Percentiles rank a stretch among this genome's conserved stretches.
phyloP scores from a whole-genome alignment of 257 asterid species.

The Petunia secreta region DNA sequence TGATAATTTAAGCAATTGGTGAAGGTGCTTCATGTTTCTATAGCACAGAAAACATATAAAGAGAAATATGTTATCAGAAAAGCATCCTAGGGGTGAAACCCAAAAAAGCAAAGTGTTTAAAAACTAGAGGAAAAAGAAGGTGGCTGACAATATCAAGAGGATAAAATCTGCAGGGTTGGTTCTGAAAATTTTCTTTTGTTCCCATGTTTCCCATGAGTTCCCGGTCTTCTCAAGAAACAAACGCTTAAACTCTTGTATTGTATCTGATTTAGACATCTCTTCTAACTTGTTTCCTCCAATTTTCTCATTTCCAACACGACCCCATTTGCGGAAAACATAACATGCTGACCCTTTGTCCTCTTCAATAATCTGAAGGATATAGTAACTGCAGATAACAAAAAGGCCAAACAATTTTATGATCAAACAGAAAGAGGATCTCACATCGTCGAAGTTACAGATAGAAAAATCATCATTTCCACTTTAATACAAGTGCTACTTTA shows the following conservation, averaged over 20 bases:
- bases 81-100: background rate
- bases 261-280: conserved; percentile 62
- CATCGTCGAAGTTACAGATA: background rate
- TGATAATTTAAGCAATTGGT: conserved; percentile 17
- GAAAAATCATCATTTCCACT: background rate
- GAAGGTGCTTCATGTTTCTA: background rate
- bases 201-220: conserved; percentile 92
- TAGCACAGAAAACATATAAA: background rate
- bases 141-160: conserved; percentile 82
- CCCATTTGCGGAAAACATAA: conserved; percentile 95
- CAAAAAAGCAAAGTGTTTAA: conserved; percentile 16
- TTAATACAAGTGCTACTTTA: background rate
- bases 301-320: conserved; percentile 94
- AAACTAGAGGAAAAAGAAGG: conserved; percentile 19
- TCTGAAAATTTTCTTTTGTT: conserved; percentile 60
- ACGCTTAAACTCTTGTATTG: conserved; percentile 77
- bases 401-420: conserved; percentile 5
- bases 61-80: background rate
- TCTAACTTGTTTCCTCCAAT: conserved; percentile 80
- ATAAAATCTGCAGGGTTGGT: conserved; percentile 89
- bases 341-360: conserved; percentile 87
- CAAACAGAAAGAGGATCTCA: conserved; percentile 22
- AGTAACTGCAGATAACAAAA: conserved; percentile 61
- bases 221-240: conserved; percentile 92
- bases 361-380: conserved; percentile 91